Evolutionary conservation across 208 protist genomes (phyloP), one percentile per base, ranked within the genome.

Genomic region (Trypanosoma congolense): DNA sequence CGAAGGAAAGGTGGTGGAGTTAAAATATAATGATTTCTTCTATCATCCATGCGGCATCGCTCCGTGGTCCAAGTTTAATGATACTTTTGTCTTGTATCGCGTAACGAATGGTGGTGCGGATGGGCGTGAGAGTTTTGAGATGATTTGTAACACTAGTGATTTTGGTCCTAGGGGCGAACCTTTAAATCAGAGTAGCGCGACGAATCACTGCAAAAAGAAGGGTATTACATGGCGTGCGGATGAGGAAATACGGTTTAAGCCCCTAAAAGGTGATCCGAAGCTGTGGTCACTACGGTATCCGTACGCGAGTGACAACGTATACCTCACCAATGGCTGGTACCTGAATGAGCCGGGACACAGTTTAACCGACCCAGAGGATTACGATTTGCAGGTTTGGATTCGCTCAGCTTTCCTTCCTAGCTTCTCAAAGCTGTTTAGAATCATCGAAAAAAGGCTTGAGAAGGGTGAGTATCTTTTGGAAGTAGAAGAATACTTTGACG

Each of bases 321-420:
- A 82, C 59, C 77, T 95, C 35, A 75, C 68, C 36, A 71, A 87
- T 24, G 87, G 87, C 16, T 95, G 82, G 81, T 92, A 95, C 63
- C 58, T 77, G 18, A 53, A 88, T 53, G 87, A 95, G 66, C 67
- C 84, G 5, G 83, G 84, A 8, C 90, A 96, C 67, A 31, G 70
- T 25, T 51, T 96, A 56, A 87, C 87, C 19, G 71, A 89, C 48
- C 83, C 73, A 31, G 48, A 46, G 35, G 92, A 99, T 81, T 79
- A 94, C 47, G 94, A 99, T 63, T 87, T 99, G 24, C 96, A 99
- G 38, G 96, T 99, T 33, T 99, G 98, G 98, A 96, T 99, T 85
- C 71, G 92, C 33, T 83, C 75, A 30, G 90, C 97, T 18, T 74
- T 86, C 33, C 68, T 98, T 6, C 76, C 95, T 28, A 95, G 61